Evolutionary conservation across 371 early-diverging fungal species (phyloP).

Genomic region (Parasitella parasitica): DNA sequence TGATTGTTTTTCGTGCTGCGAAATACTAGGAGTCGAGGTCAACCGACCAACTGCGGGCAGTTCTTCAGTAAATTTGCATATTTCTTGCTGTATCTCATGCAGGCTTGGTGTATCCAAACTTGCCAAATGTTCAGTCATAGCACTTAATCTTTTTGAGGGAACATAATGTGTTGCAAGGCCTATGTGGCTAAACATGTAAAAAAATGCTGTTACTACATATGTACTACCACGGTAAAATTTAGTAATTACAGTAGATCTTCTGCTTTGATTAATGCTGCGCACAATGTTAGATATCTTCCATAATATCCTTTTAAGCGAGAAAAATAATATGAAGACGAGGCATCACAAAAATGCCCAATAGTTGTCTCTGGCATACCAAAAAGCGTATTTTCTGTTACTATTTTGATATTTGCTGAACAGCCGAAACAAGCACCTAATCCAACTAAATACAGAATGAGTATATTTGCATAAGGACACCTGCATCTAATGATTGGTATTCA

Average conservation of each 20-base stretch:
- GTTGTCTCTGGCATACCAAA: conserved; percentile 95
- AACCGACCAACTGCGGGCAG: not conserved
- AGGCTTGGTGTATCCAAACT: conserved; percentile 66
- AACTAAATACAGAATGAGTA: no score
- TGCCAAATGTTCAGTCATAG: conserved; percentile 71
- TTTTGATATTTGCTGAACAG: conserved; percentile 89
- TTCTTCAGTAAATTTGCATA: conserved; percentile 7
- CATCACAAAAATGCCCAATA: conserved; percentile 91
- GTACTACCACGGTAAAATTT: no score
- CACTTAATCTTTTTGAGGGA: conserved; percentile 70
- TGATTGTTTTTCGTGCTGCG: not conserved
- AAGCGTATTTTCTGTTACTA: conserved; percentile 92
- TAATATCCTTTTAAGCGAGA: conserved; percentile 89
- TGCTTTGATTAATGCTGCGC: conserved; percentile 74
- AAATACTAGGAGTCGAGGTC: not conserved
- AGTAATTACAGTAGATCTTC: conserved; percentile 52
- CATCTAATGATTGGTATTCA: no score
- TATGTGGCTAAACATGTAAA: conserved; percentile 45
- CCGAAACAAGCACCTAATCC: conserved; percentile 97
- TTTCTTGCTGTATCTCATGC: no score
- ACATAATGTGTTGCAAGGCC: conserved; percentile 94
- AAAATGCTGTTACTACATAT: no score
- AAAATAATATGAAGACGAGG: conserved; percentile 88
- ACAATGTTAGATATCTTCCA: conserved; percentile 88
- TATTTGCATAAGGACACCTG: no score